Conservation (phyloP, 768 basidiomycete species). For the Lactarius indigo region DNA sequence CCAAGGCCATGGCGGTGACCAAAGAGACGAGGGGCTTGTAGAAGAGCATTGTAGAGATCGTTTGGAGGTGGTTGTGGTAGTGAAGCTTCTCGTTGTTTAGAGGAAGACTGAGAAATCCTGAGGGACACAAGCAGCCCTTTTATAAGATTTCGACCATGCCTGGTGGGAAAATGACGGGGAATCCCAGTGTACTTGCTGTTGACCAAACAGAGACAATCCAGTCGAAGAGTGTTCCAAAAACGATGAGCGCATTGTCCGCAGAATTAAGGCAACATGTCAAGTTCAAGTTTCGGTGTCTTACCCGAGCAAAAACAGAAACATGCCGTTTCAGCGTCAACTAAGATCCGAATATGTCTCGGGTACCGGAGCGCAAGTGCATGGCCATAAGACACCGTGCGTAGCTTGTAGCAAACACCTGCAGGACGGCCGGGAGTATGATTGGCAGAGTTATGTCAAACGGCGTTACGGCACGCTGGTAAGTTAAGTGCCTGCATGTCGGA, state of each 20-base stretch:
- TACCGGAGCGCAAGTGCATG: not conserved
- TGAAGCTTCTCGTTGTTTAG: not conserved
- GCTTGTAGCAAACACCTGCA: not conserved
- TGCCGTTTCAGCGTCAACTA: not conserved
- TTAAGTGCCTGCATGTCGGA: not conserved
- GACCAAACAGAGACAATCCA: not conserved
- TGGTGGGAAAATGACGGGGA: not conserved
- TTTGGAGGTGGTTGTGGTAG: not conserved
- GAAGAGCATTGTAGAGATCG: slow-evolving; percentile 1
- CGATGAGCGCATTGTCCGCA: not conserved
- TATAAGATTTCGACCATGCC: not conserved
- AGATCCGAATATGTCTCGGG: not conserved
- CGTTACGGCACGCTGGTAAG: not conserved
- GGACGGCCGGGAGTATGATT: not conserved
- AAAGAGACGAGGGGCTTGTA: slow-evolving; percentile 2
- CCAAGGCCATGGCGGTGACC: not conserved
- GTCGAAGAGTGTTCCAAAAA: not conserved
- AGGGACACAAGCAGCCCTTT: not conserved
- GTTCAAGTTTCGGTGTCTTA: not conserved
- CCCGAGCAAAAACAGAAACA: not conserved
- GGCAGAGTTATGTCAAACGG: not conserved
- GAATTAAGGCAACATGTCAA: not conserved
- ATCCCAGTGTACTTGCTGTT: not conserved
- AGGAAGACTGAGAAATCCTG: not conserved
- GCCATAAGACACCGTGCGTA: not conserved